These are phyloP conservation scores for Neltuma alba DNA, from an alignment of 306 rosid genomes.

Conservation along the genomic window DNA sequence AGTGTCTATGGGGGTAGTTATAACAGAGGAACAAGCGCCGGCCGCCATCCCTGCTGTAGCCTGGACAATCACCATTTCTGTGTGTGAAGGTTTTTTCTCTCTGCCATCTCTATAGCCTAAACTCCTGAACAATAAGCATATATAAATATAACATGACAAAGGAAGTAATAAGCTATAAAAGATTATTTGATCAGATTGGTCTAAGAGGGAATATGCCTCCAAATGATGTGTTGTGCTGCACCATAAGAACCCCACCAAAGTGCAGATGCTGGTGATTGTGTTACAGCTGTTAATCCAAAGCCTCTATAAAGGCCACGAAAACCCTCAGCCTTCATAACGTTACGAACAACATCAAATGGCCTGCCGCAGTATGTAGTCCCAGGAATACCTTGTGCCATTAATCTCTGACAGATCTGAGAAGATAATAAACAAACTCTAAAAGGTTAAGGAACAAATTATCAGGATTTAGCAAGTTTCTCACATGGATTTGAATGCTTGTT, in stretches of 20 bases:
- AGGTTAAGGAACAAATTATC: not conserved
- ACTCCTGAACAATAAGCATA: conserved; percentile 51
- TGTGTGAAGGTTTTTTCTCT: conserved; percentile 72
- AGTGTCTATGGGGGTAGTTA: conserved; percentile 88
- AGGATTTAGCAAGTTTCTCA: not conserved
- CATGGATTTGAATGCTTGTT: too few relatives aligned
- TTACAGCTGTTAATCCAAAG: conserved; percentile 71
- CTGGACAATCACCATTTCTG: conserved; percentile 79
- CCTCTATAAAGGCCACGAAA: conserved; percentile 88
- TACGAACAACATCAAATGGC: conserved; percentile 60
- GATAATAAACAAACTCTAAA: not conserved
- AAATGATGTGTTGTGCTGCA: conserved; percentile 78
- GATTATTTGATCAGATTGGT: not conserved
- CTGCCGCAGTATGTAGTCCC: conserved; percentile 63
- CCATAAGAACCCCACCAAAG: conserved; percentile 98
- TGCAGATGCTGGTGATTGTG: conserved; percentile 87
- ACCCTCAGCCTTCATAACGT: conserved; percentile 70
- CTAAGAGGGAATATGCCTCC: conserved; percentile 63
- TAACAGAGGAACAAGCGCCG: conserved; percentile 78
- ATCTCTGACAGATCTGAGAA: conserved; percentile 76
- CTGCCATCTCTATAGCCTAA: conserved; percentile 60
- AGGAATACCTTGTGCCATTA: conserved; percentile 92
- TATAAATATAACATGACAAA: conserved; percentile 2
- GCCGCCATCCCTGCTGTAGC: conserved; percentile 88
- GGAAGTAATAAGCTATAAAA: not conserved